Conservation (phyloP, 371 early-diverging fungal genomes). For the Haplosporangium sp. region DNA sequence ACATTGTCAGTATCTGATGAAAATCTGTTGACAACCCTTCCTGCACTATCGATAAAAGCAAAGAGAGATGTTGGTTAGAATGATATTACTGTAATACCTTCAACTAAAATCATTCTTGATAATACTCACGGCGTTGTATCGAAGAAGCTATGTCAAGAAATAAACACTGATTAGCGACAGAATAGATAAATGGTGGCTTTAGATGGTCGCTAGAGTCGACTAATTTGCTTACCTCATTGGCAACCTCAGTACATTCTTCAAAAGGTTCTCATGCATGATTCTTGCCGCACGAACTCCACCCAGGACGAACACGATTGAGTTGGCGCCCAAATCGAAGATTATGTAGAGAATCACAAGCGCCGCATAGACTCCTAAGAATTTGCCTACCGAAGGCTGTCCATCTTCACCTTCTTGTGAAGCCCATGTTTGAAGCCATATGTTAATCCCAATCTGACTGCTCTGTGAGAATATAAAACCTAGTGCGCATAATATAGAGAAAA, state of each 20-base stretch:
- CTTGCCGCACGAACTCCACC: conserved; percentile 26
- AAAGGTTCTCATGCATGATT: conserved; percentile 21
- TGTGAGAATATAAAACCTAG: conserved; percentile 22
- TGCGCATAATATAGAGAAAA: conserved; percentile 7
- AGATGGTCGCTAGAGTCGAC: conserved; percentile 41
- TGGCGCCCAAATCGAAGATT: conserved; percentile 19
- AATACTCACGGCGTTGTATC: conserved; percentile 85
- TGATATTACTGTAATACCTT: not conserved
- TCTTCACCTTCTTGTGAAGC: not conserved
- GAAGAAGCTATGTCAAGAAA: conserved; percentile 73
- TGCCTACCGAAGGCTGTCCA: conserved; percentile 7
- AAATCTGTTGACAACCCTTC: conserved; percentile 90
- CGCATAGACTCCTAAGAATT: conserved; percentile 30
- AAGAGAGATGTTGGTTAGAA: not conserved
- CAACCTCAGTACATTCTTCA: conserved; percentile 21
- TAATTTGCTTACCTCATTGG: conserved; percentile 59
- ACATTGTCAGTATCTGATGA: conserved; percentile 88
- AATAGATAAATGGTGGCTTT: too few relatives aligned
- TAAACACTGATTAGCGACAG: conserved; percentile 62
- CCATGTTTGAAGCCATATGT: conserved; percentile 36
- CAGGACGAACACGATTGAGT: conserved; percentile 7
- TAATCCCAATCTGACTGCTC: conserved; percentile 27
- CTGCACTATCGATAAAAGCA: conserved; percentile 59
- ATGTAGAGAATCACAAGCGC: conserved; percentile 19
- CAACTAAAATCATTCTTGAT: too few relatives aligned